phyloP scores from a whole-genome alignment of 2,329 filamentous ascomycete species.

The Botrytis aclada region DNA sequence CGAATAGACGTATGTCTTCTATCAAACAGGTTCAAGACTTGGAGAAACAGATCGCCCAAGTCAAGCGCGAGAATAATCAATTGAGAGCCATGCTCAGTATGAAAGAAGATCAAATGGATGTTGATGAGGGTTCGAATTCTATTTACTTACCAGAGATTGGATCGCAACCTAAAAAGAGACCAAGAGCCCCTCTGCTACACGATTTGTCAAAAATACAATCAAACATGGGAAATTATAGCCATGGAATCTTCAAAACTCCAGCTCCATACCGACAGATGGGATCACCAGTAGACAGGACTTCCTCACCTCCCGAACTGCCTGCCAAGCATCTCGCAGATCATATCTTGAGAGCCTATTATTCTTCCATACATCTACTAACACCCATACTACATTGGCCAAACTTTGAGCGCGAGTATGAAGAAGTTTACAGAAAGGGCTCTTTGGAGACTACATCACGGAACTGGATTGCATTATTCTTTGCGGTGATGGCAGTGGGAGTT shows the following conservation, averaged over 20 bases:
- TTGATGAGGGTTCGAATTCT: slow-evolving; percentile 38
- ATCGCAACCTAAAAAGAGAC: slow-evolving; percentile 61
- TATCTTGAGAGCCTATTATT: slow-evolving; percentile 72
- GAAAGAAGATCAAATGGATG: slow-evolving; percentile 45
- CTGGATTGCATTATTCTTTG: slow-evolving; percentile 79
- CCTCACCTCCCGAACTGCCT: slow-evolving; percentile 63
- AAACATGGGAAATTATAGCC: slow-evolving; percentile 70
- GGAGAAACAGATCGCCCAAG: slow-evolving; percentile 80
- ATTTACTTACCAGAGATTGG: slow-evolving; percentile 63
- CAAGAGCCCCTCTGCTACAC: slow-evolving; percentile 58
- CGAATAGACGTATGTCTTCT: slow-evolving; percentile 96
- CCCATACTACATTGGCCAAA: slow-evolving; percentile 87
- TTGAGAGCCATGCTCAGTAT: slow-evolving; percentile 61
- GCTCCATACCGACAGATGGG: slow-evolving; percentile 59
- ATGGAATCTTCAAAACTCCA: slow-evolving; percentile 77
- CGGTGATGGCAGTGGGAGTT: slow-evolving; percentile 77
- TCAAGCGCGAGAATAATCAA: slow-evolving; percentile 75
- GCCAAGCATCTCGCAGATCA: slow-evolving; percentile 66
- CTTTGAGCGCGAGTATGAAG: slow-evolving; percentile 73
- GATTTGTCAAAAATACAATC: slow-evolving; percentile 69
- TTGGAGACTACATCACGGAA: slow-evolving; percentile 60
- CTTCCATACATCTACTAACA: slow-evolving; percentile 73
- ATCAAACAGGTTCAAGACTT: slow-evolving; percentile 99
- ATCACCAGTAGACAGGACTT: slow-evolving; percentile 48
- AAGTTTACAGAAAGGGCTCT: slow-evolving; percentile 65